Conservation (phyloP, 345 rosid genomes). For the Acer campestre region DNA sequence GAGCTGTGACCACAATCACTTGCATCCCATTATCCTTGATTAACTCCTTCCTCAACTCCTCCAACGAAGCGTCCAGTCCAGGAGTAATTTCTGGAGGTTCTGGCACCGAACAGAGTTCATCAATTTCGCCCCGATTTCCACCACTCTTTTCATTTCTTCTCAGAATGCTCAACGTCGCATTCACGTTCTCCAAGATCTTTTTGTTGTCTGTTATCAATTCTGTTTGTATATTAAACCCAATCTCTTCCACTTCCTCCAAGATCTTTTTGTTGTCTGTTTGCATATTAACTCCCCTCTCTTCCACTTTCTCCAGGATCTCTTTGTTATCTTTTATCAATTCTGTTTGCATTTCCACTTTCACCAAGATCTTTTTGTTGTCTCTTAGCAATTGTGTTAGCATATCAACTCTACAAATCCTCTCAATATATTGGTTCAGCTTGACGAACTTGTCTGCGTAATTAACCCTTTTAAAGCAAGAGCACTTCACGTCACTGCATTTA, state of each 20-base stretch:
- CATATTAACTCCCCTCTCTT: not conserved
- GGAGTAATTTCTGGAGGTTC: conserved; percentile 25
- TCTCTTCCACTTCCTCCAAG: too few relatives aligned
- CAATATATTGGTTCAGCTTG: conserved; percentile 20
- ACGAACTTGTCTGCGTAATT: conserved; percentile 18
- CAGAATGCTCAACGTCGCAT: not conserved
- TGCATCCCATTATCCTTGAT: conserved; percentile 16
- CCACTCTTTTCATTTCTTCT: conserved; percentile 10
- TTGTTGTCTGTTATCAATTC: conserved; percentile 19
- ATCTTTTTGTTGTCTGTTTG: conserved; percentile 26
- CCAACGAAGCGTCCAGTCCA: conserved; percentile 46
- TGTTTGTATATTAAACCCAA: too few relatives aligned
- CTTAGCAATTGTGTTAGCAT: conserved; percentile 11
- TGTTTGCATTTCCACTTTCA: conserved; percentile 15
- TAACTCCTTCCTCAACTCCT: conserved; percentile 44
- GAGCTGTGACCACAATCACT: conserved; percentile 46
- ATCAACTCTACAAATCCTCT: conserved; percentile 2
- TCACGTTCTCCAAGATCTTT: conserved; percentile 7
- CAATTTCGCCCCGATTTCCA: not conserved
- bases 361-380: conserved; percentile 17
- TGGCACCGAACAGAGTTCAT: conserved; percentile 32
- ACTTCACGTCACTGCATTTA: not conserved
- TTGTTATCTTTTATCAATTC: conserved; percentile 24
- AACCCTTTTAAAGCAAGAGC: too few relatives aligned
- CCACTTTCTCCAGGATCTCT: not conserved